Conservation (phyloP, 1,284 basidiomycete species). For the Agaricales sp. region DNA sequence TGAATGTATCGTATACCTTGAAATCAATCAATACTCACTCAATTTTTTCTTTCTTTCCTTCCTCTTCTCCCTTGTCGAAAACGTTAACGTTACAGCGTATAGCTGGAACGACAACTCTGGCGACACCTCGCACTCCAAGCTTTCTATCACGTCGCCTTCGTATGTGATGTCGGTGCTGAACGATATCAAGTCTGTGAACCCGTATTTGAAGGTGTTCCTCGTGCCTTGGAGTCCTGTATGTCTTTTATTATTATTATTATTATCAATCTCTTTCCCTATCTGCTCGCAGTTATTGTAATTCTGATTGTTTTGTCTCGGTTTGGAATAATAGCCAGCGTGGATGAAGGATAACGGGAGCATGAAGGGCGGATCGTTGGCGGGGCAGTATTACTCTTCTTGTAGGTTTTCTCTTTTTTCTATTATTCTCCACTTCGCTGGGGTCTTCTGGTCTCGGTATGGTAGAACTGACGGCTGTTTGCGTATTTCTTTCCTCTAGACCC, state of each 20-base stretch:
- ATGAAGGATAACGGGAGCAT: constrained; percentile 40
- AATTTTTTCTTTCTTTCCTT: too few species aligned
- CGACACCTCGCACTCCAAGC: constrained; percentile 36
- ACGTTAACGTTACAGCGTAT: constrained; percentile 24
- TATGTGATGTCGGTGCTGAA: constrained; percentile 39
- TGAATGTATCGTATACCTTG: too few species aligned
- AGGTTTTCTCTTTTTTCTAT: constrained; percentile 9
- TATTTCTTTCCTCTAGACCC: constrained; percentile 27
- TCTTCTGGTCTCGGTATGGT: too few species aligned
- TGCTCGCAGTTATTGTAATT: too few species aligned
- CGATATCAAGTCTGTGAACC: constrained; percentile 37
- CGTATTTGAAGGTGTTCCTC: constrained; percentile 30
- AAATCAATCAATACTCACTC: too few species aligned
- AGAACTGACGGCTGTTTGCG: background rate
- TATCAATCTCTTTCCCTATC: constrained; percentile 1
- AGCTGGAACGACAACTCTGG: constrained; percentile 36
- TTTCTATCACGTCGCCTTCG: constrained; percentile 36
- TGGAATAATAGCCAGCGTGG: constrained; percentile 36
- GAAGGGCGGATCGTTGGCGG: constrained; percentile 34
- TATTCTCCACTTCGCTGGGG: too few species aligned
- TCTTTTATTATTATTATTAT: constrained; percentile 5
- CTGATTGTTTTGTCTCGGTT: constrained; percentile 2
- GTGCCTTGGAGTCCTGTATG: constrained; percentile 48
- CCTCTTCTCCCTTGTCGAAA: background rate
- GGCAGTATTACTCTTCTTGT: constrained; percentile 25